Evolutionary conservation across 257 asterid species (phyloP), one percentile per base, ranked within the genome.

Genomic region (Solanum appendiculatum): DNA sequence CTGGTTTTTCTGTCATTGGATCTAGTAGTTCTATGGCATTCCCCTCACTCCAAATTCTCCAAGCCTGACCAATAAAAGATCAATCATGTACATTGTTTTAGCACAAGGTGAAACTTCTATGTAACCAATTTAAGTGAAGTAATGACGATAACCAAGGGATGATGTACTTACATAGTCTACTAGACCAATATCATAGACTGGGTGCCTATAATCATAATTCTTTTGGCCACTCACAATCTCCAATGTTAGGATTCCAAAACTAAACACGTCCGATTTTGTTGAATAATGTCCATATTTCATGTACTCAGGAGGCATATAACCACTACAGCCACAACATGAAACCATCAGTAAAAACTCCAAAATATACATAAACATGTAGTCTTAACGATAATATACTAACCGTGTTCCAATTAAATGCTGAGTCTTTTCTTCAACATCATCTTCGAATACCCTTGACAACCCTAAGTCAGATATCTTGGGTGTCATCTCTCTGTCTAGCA

Each of bases 271-370:
- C 23, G 93, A 90, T 66, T 90, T 92, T 16, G 85, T 82, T 0
- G 92, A 92, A 89, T 88, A 91, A 40, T 36, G 88, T 25, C 95
- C 92, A 13, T 85, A 68, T n/a, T 83, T 20, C 37, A 90, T 88
- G n/a, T 90, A 92, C 51, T 92, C 92, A 5, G 95, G 93, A 9
- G 95, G 90, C 93, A 92, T 92, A 82, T 92, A 92, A 68, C 95
- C 93, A 27, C 93, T 89, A 69, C 81, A 89, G 12, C 12, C 83
- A 46, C 44, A 36, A n/a, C 1, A 40, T 33, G 63, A 64, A 75
- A 70, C 6, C n/a, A 39, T 75, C 18, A n/a, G 27, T n/a, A 40
- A 80, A 37, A 64, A 10, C 20, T 12, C 18, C 13, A 39, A 10
- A 18, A 3, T 36, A 34, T 60, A 31, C 33, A 20, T 58, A 3